A percentile compares a stretch with the other conserved stretches of the same genome.
These are phyloP conservation scores for Clarireedia hainanense DNA, from an alignment of 2,329 filamentous ascomycete genomes.

Conservation along the genomic window DNA sequence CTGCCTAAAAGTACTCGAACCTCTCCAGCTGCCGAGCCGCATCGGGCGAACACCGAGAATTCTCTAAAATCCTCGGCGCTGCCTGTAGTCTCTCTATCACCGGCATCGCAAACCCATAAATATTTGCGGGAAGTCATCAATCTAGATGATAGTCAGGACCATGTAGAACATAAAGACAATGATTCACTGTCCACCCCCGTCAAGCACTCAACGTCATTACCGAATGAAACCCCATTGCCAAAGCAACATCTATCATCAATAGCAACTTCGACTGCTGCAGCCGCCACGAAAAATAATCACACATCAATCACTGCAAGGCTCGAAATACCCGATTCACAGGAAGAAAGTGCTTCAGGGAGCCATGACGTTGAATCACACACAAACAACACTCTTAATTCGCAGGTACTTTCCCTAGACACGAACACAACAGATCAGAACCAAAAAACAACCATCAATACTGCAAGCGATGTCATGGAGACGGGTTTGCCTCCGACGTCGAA, in stretches of 20 bases:
- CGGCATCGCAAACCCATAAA: neutral
- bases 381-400: neutral
- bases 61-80: neutral
- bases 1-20: constrained; percentile 1
- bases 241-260: neutral
- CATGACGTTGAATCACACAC: neutral
- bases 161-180: neutral
- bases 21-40: neutral
- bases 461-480: too few relatives aligned
- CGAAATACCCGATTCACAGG: neutral
- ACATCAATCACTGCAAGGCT: neutral
- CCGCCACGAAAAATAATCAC: neutral
- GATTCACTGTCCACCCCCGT: neutral
- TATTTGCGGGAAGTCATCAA: neutral
- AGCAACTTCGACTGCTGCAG: neutral
- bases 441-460: too few relatives aligned
- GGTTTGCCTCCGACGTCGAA: too few relatives aligned
- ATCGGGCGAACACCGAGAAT: neutral
- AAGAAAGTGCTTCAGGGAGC: neutral
- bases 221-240: neutral
- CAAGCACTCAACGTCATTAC: too few relatives aligned
- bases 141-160: constrained; percentile 4
- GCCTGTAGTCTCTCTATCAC: neutral
- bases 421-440: too few relatives aligned
- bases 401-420: too few relatives aligned